phyloP scores from a whole-genome alignment of 371 early-diverging fungal species.

The Rhizopus sp. region DNA sequence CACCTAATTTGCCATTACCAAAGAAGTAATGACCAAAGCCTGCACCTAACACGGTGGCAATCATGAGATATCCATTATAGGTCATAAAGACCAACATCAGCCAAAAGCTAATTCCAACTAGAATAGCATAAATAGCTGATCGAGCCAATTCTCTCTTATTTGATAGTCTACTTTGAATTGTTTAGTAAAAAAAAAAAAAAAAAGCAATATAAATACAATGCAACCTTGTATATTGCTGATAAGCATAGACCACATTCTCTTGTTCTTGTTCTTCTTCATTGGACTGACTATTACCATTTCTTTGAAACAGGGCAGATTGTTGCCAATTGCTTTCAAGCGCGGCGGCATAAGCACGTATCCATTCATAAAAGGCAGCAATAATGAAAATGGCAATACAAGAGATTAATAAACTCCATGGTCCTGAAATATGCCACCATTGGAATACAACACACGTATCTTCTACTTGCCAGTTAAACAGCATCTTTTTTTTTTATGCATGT shows the following conservation, averaged over 20 bases:
- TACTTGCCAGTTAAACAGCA: conserved; percentile 81
- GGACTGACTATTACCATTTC: conserved; percentile 11
- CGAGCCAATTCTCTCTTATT: conserved; percentile 51
- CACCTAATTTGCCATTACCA: conserved; percentile 34
- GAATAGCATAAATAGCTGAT: conserved; percentile 57
- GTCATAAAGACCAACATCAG: conserved; percentile 87
- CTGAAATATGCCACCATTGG: conserved; percentile 74
- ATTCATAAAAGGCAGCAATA: conserved; percentile 67
- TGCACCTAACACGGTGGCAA: conserved; percentile 69
- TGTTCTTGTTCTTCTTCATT: conserved; percentile 14
- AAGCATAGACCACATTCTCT: conserved; percentile 16
- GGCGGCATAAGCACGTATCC: conserved; percentile 51
- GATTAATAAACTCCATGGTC: conserved; percentile 45
- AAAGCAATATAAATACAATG: not conserved
- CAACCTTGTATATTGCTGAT: conserved; percentile 16
- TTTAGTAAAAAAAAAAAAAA: no score
- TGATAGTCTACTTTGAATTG: conserved; percentile 11
- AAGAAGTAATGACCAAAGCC: conserved; percentile 72
- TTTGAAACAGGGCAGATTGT: conserved; percentile 16
- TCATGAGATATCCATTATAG: conserved; percentile 80
- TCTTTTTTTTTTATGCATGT: conserved; percentile 40
- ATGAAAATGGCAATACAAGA: conserved; percentile 61
- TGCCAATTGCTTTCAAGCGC: conserved; percentile 49
- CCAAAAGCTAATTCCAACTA: conserved; percentile 67
- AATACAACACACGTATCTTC: conserved; percentile 78